phyloP scores from a whole-genome alignment of 495 filamentous ascomycete genomes.

The Collariella sp. region DNA sequence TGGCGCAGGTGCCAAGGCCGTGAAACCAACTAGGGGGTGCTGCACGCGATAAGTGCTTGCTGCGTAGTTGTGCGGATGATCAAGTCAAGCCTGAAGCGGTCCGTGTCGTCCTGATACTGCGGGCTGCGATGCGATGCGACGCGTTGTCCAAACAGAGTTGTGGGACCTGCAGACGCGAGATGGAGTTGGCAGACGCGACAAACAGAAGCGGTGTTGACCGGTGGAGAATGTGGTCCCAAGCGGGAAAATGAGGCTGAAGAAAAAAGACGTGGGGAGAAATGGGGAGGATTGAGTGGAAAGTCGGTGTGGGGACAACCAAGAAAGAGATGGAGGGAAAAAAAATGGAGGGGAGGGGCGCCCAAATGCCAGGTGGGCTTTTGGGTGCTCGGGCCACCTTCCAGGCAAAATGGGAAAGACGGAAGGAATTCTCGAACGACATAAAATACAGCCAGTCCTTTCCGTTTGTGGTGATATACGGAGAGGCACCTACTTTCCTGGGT shows the following conservation, averaged over 20 bases:
- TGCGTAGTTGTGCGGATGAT: constrained; percentile 1
- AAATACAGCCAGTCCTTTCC: constrained; percentile 6
- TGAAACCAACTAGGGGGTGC: background rate
- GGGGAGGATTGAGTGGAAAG: constrained; percentile 29
- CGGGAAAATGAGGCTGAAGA: constrained; percentile 31
- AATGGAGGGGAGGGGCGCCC: constrained; percentile 11
- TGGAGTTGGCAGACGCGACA: constrained; percentile 16
- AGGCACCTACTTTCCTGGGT: background rate
- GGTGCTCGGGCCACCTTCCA: constrained; percentile 5
- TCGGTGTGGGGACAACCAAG: constrained; percentile 24
- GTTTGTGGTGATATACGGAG: background rate
- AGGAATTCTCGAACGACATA: background rate
- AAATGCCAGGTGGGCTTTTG: constrained; percentile 17
- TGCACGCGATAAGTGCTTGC: constrained; percentile 14
- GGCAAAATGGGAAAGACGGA: background rate
- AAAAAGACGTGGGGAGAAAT: constrained; percentile 32
- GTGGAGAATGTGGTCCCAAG: constrained; percentile 27
- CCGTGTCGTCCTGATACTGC: background rate
- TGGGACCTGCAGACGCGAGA: constrained; percentile 17
- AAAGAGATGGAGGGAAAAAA: constrained; percentile 12
- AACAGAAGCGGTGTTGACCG: constrained; percentile 11
- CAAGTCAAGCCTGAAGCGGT: background rate
- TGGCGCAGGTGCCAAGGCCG: constrained; percentile 15
- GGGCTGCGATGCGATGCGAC: constrained; percentile 7
- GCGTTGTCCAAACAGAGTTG: constrained; percentile 10